A percentile compares a stretch with the other conserved stretches of the same genome.
These are phyloP conservation scores for Penicillium sp. DNA, from an alignment of 2,329 filamentous ascomycete species.

Conservation along the genomic window DNA sequence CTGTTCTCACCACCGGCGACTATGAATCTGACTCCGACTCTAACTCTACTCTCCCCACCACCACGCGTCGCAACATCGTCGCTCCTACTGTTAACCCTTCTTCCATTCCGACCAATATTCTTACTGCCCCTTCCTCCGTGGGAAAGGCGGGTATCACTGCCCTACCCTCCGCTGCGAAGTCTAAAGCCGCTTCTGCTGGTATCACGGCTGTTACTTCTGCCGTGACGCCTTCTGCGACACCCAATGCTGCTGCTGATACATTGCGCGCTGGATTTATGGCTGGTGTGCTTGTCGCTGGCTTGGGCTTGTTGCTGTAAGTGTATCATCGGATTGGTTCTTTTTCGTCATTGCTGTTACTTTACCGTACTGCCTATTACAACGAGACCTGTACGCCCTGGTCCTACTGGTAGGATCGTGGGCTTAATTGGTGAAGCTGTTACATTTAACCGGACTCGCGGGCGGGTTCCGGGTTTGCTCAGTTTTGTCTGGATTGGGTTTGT, in stretches of 20 bases:
- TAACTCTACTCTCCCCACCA: not conserved
- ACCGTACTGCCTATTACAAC: not conserved
- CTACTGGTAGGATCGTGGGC: not conserved
- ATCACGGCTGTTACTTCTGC: slow-evolving; percentile 4
- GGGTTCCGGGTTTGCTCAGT: not conserved
- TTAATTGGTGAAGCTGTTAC: not conserved
- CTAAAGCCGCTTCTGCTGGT: not conserved
- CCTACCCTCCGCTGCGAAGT: slow-evolving; percentile 3
- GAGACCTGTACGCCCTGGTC: not conserved
- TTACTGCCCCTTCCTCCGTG: slow-evolving; percentile 20
- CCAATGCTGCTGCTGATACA: slow-evolving; percentile 18
- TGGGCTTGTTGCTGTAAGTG: slow-evolving; percentile 20
- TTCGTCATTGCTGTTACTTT: not conserved
- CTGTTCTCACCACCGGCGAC: slow-evolving; percentile 12
- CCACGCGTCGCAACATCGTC: slow-evolving; percentile 21
- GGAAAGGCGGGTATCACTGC: slow-evolving; percentile 7
- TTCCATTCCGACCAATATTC: slow-evolving; percentile 14
- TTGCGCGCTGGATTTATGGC: slow-evolving; percentile 19
- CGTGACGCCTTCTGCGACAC: slow-evolving; percentile 12
- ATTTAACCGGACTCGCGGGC: slow-evolving; percentile 1
- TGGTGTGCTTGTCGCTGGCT: slow-evolving; percentile 17
- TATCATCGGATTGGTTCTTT: not conserved
- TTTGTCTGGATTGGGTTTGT: not conserved
- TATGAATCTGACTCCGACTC: not conserved
- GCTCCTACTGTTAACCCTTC: slow-evolving; percentile 15